Evolutionary conservation across 495 filamentous ascomycete genomes (phyloP), one percentile per base, ranked within the genome.

Genomic region (Penicillium tannophilum): DNA sequence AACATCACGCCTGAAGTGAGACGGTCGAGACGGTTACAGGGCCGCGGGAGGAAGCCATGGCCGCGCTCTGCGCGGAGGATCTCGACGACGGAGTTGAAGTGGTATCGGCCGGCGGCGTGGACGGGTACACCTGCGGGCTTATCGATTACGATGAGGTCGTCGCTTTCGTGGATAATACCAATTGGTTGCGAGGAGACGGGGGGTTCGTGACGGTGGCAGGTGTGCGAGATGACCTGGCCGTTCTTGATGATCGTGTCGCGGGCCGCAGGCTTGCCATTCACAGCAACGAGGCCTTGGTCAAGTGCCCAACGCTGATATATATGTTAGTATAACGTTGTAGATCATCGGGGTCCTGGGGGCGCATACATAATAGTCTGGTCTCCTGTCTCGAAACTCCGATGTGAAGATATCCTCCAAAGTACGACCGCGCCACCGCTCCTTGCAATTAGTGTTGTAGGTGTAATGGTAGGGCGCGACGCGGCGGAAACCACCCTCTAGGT

Each of bases 1-100:
- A 98, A 98, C 94, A 98, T 98, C 60, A 98, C 86, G 24, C 94
- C 94, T 49, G 91, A 95, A 0, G 94, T 98, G 57, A 98, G 74
- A 45, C 94, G 79, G 67, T 98, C 94, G n/a, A 98, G 84, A 36
- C 94, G 82, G 66, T 98, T 96, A 76, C 92, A 97, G 1, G 95
- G 88, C 46, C 92, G 77, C 0, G 93, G 90, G 52, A 88, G 77
- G 73, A 83, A 96, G 8, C 76, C 76, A n/a, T 81, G 72, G 8
- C 84, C 81, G 52, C 91, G 79, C 67, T 96, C 88, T 4, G 88
- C 79, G 59, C 89, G 88, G 82, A 98, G 86, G 61, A 98, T 96
- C 77, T 98, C 93, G 20, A 96, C 80, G 42, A 98, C 80, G 2
- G 90, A 90, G 72, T 98, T 98, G 79, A 88, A 96, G 72, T 93